Conservation (phyloP, 176 grass and related monocot species). For the Cenchrus americanus region DNA sequence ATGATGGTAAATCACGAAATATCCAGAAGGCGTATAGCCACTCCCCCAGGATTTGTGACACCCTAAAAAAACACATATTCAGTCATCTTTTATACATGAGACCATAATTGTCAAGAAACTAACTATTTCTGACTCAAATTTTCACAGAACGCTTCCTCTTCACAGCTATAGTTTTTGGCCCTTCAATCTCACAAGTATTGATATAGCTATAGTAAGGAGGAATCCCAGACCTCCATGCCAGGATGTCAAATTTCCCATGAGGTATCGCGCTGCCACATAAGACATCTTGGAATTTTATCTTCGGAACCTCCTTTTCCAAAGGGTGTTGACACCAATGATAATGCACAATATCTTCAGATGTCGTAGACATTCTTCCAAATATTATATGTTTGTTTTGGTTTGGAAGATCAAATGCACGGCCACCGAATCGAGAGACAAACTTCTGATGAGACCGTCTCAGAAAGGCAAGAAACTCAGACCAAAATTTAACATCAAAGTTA, state of each 20-base stretch:
- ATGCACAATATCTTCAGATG: neutral
- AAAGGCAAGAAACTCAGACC: neutral
- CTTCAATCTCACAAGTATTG: too few species aligned
- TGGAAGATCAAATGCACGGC: neutral
- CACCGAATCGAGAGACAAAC: neutral
- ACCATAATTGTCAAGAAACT: too few species aligned
- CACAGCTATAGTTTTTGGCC: too few species aligned
- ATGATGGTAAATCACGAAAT: too few species aligned
- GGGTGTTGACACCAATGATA: neutral
- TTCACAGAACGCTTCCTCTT: too few species aligned
- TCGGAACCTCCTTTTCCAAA: neutral
- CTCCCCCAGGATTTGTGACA: neutral
- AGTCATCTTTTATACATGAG: neutral
- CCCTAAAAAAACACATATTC: neutral
- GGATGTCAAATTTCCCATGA: too few species aligned
- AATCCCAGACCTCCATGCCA: too few species aligned
- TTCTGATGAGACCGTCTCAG: neutral
- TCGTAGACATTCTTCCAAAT: neutral
- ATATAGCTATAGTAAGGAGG: too few species aligned
- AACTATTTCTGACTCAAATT: too few species aligned
- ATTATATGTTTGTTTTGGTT: too few species aligned
- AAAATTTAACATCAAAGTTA: neutral
- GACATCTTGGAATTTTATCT: too few species aligned
- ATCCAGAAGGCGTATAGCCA: too few species aligned
- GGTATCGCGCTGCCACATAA: neutral